phyloP scores from a whole-genome alignment of 2,329 filamentous ascomycete genomes.

The Fusarium praegraminearum region DNA sequence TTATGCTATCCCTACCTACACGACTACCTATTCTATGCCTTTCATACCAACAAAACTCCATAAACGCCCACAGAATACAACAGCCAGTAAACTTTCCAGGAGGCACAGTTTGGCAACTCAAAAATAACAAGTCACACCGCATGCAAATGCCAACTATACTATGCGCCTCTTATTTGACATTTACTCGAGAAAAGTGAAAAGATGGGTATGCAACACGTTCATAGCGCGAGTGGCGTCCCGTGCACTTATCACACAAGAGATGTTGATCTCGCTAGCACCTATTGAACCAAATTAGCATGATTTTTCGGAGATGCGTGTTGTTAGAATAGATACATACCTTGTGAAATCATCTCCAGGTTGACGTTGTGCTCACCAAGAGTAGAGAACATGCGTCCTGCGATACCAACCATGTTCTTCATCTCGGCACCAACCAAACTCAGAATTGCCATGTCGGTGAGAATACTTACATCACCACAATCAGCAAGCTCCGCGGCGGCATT shows the following conservation, averaged over 20 bases:
- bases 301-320: accelerated
- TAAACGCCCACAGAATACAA: constrained; percentile 31
- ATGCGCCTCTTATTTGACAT: constrained; percentile 2
- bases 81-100: background rate
- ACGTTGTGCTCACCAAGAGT: constrained; percentile 93
- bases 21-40: constrained; percentile 21
- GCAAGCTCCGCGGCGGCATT: constrained; percentile 78
- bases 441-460: constrained; percentile 93
- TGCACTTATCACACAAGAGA: constrained; percentile 96
- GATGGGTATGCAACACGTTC: constrained; percentile 95
- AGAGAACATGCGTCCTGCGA: constrained; percentile 94
- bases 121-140: constrained; percentile 16
- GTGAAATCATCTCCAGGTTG: constrained; percentile 99
- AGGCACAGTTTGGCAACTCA: background rate
- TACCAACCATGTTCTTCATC: constrained; percentile 97
- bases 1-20: background rate
- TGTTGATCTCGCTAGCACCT: constrained; percentile 99
- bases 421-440: constrained; percentile 93
- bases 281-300: constrained; percentile 18
- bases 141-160: constrained; percentile 16
- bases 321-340: constrained; percentile 70
- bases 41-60: constrained; percentile 35
- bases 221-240: constrained; percentile 91
- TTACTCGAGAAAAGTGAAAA: constrained; percentile 93
- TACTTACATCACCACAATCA: constrained; percentile 88